These are phyloP conservation scores for Xanthoceras sorbifolium DNA, from an alignment of 345 rosid species.

Conservation along the genomic window DNA sequence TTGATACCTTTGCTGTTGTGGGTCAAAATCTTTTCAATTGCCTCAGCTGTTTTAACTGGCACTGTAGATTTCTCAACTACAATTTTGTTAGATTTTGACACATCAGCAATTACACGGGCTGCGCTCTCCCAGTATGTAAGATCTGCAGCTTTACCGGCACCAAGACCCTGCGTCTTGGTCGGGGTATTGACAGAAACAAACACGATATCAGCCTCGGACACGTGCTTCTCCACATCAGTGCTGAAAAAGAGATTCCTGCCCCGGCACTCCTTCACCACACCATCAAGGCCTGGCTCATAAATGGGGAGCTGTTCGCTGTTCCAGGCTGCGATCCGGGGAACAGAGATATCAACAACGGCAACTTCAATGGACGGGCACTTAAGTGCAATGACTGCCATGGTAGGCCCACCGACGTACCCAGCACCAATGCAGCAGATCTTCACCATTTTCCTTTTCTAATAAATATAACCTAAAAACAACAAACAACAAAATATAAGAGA, in stretches of 20 bases:
- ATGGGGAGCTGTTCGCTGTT: constrained; percentile 89
- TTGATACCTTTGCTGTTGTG: constrained; percentile 95
- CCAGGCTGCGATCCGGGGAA: constrained; percentile 76
- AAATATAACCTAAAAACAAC: constrained; percentile 22
- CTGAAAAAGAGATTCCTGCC: constrained; percentile 93
- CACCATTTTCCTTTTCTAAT: constrained; percentile 61
- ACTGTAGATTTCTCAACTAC: constrained; percentile 96
- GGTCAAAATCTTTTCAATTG: constrained; percentile 84
- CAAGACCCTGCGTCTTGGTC: constrained; percentile 84
- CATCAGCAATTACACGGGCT: constrained; percentile 92
- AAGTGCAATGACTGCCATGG: constrained; percentile 93
- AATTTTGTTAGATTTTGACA: constrained; percentile 81
- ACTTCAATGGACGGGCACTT: constrained; percentile 90
- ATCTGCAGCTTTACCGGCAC: constrained; percentile 96
- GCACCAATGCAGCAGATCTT: constrained; percentile 98
- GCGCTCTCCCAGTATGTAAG: constrained; percentile 98
- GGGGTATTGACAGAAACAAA: constrained; percentile 95
- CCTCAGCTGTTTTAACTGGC: constrained; percentile 94
- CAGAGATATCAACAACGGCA: constrained; percentile 87
- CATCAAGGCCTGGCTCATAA: constrained; percentile 92
- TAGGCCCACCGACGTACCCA: constrained; percentile 95
- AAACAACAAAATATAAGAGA: background rate
- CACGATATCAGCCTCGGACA: constrained; percentile 79
- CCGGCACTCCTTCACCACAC: constrained; percentile 75
- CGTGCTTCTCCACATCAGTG: constrained; percentile 87